Base-by-base conservation (phyloP, 2,329 filamentous ascomycete genomes). In the Talaromyces rugulosus region DNA sequence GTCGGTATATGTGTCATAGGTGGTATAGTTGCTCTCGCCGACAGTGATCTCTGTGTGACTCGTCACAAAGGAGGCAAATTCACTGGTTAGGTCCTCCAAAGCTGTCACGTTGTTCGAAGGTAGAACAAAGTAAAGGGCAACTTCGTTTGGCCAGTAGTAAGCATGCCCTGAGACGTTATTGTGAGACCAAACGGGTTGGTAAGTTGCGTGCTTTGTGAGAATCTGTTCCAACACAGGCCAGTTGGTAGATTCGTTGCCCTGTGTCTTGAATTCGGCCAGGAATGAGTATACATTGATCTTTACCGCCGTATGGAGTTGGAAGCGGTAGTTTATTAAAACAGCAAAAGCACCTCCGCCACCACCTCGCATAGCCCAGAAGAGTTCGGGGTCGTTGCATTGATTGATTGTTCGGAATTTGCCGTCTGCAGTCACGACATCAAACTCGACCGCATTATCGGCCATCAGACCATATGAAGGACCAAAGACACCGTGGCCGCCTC, bases 401-500 rank as follows among this genome's bases (percentile, higher is more conserved):
- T 66, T 66, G 9, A 42, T 42, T 30, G 34, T 56, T 56, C 23
- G 16, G 11, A n/a, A 7, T 16, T 63, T 60, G 58, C 63, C 34
- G n/a, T 56, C 54, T 2, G 34, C 34, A 56, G 54, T 56, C 30
- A 56, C 54, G 27, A 56, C 54, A 27, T 56, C 54, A 42, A 77
- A 84, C 64, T 82, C 77, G 1, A 89, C 75, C 0, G 82, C 79
- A 56, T 89, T 81, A 64, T 89, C 86, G 0, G 84, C 85, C 12
- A 74, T 82, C 0, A 90, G 76, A 3, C 87, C 56, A 27, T 33
- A 23, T 12, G n/a, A 12, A 34, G 56, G 40, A 14, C 27, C 31
- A 80, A 75, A 0, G 79, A 81, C 67, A 87, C 85, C 80, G 68
- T 86, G 83, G 0, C 87, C 87, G 12, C 85, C 86, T 5, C 85